These are phyloP conservation scores for Dipodascus albidus DNA, from an alignment of 805 yeast genomes.

Conservation along the genomic window DNA sequence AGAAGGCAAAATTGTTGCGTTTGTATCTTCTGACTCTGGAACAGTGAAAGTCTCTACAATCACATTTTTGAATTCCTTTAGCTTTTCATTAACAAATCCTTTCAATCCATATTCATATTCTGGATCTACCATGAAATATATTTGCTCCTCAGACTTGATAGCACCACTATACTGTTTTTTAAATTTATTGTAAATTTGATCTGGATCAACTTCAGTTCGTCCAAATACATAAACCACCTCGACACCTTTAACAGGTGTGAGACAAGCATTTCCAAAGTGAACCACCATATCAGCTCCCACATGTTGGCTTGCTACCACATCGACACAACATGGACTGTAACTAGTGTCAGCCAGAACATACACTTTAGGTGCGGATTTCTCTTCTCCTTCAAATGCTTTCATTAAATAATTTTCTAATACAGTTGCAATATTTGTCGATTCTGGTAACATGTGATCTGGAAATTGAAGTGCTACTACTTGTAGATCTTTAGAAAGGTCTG, in stretches of 20 bases:
- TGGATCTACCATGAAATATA: conserved; percentile 62
- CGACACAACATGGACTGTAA: conserved; percentile 90
- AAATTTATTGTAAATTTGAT: conserved; percentile 36
- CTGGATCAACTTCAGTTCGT: conserved; percentile 15
- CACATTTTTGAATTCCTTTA: not conserved
- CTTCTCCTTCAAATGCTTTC: conserved; percentile 5
- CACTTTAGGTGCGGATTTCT: conserved; percentile 26
- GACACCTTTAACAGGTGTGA: conserved; percentile 64
- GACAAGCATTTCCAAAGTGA: conserved; percentile 92
- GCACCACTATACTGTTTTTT: conserved; percentile 29
- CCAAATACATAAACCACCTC: conserved; percentile 63
- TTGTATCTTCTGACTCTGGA: not conserved
- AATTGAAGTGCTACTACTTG: conserved; percentile 71
- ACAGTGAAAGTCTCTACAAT: not conserved
- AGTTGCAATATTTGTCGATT: conserved; percentile 60
- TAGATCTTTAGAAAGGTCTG: conserved; percentile 18
- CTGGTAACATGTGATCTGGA: conserved; percentile 71
- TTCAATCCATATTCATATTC: conserved; percentile 30
- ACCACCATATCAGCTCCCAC: conserved; percentile 74
- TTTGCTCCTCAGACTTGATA: conserved; percentile 22
- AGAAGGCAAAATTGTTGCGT: not conserved
- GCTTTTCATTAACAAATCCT: not conserved
- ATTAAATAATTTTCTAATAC: conserved; percentile 18
- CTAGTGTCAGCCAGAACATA: conserved; percentile 95
- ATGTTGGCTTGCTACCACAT: conserved; percentile 94